Conservation (phyloP, 2,329 filamentous ascomycete genomes). For the Neopestalotiopsis rosae region DNA sequence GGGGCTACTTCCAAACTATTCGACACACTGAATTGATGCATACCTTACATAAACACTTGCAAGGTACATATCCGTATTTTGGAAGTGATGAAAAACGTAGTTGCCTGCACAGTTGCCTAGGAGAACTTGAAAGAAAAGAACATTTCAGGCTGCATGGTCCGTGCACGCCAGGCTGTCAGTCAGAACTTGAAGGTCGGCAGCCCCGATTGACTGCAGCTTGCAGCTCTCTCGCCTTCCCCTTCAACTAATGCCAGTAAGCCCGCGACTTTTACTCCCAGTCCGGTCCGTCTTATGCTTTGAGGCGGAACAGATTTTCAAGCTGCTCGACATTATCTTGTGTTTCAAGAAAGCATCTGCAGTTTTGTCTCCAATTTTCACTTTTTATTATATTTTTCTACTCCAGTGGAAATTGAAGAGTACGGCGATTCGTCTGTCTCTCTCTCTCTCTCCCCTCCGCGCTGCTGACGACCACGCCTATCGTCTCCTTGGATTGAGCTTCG, state of each 20-base stretch:
- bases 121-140: neutral
- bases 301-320: neutral
- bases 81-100: too few relatives aligned
- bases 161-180: constrained; percentile 7
- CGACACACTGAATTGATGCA: too few relatives aligned
- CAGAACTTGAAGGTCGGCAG: neutral
- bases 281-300: neutral
- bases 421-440: neutral
- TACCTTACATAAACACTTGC: too few relatives aligned
- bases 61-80: too few relatives aligned
- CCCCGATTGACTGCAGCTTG: neutral
- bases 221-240: neutral
- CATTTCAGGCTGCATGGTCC: neutral
- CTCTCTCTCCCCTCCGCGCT: neutral
- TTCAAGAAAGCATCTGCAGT: neutral
- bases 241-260: neutral
- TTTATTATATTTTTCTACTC: too few relatives aligned
- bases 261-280: neutral
- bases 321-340: neutral
- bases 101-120: too few relatives aligned
- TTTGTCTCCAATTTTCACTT: too few relatives aligned
- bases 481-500: neutral
- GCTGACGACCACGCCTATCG: neutral
- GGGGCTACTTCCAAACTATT: too few relatives aligned
- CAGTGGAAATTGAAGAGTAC: too few relatives aligned